Conservation (phyloP, 1,284 basidiomycete genomes). For the Xerocomus cyaneibrunnescens region DNA sequence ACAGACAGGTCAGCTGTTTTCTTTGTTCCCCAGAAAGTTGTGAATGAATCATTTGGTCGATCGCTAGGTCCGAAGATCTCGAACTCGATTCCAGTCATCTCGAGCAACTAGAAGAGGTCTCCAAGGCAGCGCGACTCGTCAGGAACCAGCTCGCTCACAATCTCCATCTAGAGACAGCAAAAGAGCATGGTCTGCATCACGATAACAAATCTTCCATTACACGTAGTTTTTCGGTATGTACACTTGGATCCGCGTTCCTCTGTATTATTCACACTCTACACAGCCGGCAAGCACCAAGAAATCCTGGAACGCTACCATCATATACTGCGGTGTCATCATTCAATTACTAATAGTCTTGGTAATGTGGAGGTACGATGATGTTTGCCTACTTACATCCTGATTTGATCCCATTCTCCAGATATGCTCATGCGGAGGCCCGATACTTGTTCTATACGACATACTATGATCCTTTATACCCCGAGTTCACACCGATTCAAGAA, state of each 20-base stretch:
- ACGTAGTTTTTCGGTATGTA: slow-evolving; percentile 22
- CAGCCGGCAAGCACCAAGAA: slow-evolving; percentile 20
- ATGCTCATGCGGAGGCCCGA: slow-evolving; percentile 41
- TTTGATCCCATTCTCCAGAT: slow-evolving; percentile 31
- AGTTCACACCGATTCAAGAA: slow-evolving; percentile 45
- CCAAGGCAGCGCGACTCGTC: slow-evolving; percentile 48
- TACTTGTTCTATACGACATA: slow-evolving; percentile 58
- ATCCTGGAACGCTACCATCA: slow-evolving; percentile 25
- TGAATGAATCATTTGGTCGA: slow-evolving; percentile 12
- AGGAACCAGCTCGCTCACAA: slow-evolving; percentile 47
- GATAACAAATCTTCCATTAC: slow-evolving; percentile 10
- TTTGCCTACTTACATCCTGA: neutral
- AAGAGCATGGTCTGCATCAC: slow-evolving; percentile 14
- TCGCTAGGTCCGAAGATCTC: slow-evolving; percentile 38
- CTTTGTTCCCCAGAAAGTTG: neutral
- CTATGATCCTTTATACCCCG: slow-evolving; percentile 71
- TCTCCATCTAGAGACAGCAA: slow-evolving; percentile 37
- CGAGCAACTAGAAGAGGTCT: slow-evolving; percentile 53
- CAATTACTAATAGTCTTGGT: slow-evolving; percentile 36
- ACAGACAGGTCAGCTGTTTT: slow-evolving; percentile 48
- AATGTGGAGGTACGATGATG: slow-evolving; percentile 38
- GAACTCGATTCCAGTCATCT: slow-evolving; percentile 45
- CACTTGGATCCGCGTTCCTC: neutral
- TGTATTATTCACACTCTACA: slow-evolving; percentile 9
- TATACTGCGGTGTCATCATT: slow-evolving; percentile 29